These are phyloP conservation scores for Carex pumila DNA, from an alignment of 176 grass and related monocot species.

Conservation along the genomic window DNA sequence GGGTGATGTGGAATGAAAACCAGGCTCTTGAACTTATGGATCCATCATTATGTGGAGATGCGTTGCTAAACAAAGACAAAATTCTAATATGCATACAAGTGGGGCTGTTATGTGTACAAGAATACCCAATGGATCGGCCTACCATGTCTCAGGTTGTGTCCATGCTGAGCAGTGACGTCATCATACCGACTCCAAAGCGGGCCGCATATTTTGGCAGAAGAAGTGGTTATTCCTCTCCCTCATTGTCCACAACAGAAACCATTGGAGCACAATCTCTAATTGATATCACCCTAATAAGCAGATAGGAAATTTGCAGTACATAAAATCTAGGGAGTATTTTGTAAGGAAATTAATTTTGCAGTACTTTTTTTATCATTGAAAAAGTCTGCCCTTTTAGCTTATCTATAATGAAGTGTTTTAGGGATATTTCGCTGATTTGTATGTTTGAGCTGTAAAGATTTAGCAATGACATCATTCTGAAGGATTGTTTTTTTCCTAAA, in stretches of 20 bases:
- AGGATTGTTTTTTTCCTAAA: too few species aligned
- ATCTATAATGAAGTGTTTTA: not conserved
- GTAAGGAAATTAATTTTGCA: not conserved
- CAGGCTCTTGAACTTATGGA: conserved; percentile 17
- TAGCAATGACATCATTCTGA: too few species aligned
- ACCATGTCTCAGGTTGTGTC: conserved; percentile 27
- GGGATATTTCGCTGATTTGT: not conserved
- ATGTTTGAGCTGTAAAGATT: not conserved
- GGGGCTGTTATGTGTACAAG: conserved; percentile 42
- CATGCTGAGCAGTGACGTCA: conserved; percentile 28
- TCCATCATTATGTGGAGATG: conserved; percentile 7
- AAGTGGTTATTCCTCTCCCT: not conserved
- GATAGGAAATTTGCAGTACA: not conserved
- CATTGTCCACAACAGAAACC: not conserved
- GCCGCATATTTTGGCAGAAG: conserved; percentile 16
- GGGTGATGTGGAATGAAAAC: conserved; percentile 39
- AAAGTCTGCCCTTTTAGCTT: not conserved
- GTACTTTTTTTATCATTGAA: not conserved
- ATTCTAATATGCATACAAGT: conserved; percentile 34
- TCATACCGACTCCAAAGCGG: conserved; percentile 13
- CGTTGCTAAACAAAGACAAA: not conserved
- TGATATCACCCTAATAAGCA: not conserved
- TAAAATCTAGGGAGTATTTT: not conserved
- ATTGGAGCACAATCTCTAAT: not conserved
- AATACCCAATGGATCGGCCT: conserved; percentile 24